These are phyloP conservation scores for Solanum paucissectum DNA, from an alignment of 257 asterid species.

Conservation along the genomic window DNA sequence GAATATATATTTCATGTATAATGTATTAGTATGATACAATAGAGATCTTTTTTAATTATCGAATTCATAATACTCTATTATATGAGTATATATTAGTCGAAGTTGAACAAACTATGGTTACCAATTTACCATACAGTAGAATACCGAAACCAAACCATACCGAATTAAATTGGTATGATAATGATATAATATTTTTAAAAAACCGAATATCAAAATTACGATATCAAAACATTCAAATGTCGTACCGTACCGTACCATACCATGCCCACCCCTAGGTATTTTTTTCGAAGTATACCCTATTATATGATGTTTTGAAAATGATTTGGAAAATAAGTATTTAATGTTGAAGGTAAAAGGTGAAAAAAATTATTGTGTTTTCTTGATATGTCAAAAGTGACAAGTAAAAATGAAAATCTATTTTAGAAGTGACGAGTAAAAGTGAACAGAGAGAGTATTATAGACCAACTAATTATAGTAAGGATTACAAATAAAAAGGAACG, in stretches of 20 bases:
- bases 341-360: neutral
- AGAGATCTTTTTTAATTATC: no score
- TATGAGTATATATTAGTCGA: neutral
- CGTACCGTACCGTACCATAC: neutral
- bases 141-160: neutral
- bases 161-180: no score
- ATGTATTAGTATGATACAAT: neutral
- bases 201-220: no score
- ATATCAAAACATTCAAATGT: neutral
- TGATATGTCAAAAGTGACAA: neutral
- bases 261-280: neutral
- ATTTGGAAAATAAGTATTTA: no score
- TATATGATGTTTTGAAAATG: neutral
- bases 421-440: no score
- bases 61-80: neutral
- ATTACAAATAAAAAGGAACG: no score
- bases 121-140: neutral
- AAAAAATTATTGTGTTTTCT: neutral
- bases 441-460: neutral
- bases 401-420: no score
- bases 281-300: neutral
- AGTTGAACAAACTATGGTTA: neutral
- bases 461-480: neutral
- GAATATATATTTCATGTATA: neutral
- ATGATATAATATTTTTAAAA: no score